These are phyloP conservation scores for Coniochaeta pulveracea DNA, from an alignment of 2,329 filamentous ascomycete genomes.

Conservation along the genomic window DNA sequence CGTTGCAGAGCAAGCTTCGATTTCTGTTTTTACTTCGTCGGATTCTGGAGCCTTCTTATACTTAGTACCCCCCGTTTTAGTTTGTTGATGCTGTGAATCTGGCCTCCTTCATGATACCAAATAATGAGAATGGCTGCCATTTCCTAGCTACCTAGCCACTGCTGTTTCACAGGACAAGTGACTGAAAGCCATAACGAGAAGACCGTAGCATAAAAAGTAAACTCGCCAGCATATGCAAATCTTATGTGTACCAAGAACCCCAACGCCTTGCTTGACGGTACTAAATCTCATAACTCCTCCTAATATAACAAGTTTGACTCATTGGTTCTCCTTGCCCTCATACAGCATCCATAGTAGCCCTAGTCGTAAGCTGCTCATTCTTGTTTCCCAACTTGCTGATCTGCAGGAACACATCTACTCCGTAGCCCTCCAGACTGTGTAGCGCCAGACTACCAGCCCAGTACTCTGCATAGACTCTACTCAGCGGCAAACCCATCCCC, in stretches of 20 bases:
- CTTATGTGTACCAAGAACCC: too few relatives aligned
- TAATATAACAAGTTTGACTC: too few relatives aligned
- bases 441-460: slow-evolving; percentile 90
- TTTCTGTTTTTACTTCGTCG: slow-evolving; percentile 12
- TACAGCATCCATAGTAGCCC: slow-evolving; percentile 68
- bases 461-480: slow-evolving; percentile 91
- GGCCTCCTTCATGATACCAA: slow-evolving; percentile 36
- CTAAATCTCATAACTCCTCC: slow-evolving; percentile 6
- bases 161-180: too few relatives aligned
- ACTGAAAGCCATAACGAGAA: too few relatives aligned
- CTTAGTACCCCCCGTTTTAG: slow-evolving; percentile 25
- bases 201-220: too few relatives aligned
- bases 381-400: slow-evolving; percentile 96
- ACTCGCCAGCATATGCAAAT: too few relatives aligned
- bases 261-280: too few relatives aligned
- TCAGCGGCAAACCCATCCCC: slow-evolving; percentile 89
- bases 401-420: slow-evolving; percentile 89
- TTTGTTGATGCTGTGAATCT: slow-evolving; percentile 37
- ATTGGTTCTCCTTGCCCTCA: slow-evolving; percentile 20
- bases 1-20: slow-evolving; percentile 13
- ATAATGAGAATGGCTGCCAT: slow-evolving; percentile 25
- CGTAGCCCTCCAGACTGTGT: slow-evolving; percentile 90
- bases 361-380: slow-evolving; percentile 81
- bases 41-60: slow-evolving; percentile 16
- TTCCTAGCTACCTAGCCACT: slow-evolving; percentile 5